phyloP scores from a whole-genome alignment of 176 grass and related monocot species.

The Musa troglodytarum region DNA sequence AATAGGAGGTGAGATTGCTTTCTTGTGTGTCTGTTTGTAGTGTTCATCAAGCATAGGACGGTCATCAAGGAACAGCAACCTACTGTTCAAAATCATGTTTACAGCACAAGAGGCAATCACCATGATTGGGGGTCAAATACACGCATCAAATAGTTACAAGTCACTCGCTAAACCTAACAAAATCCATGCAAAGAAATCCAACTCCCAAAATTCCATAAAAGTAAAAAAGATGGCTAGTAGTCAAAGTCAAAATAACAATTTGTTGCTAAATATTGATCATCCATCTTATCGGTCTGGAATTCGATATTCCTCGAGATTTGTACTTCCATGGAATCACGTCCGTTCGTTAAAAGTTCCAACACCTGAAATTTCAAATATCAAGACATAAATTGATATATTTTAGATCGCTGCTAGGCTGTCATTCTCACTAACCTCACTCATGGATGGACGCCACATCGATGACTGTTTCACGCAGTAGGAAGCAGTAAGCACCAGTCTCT shows the following conservation, averaged over 20 bases:
- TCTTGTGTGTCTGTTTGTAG: too few relatives aligned
- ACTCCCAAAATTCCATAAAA: neutral
- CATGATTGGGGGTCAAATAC: neutral
- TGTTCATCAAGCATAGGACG: too few relatives aligned
- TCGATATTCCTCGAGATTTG: constrained; percentile 81
- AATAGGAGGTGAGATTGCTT: neutral
- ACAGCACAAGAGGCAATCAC: neutral
- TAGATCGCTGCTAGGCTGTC: too few relatives aligned
- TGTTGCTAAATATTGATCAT: constrained; percentile 29
- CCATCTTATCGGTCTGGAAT: constrained; percentile 55
- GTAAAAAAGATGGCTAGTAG: neutral
- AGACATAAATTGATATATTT: neutral
- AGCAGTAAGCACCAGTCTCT: constrained; percentile 46
- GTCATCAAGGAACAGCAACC: too few relatives aligned
- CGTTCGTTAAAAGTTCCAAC: constrained; percentile 48
- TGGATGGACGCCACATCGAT: constrained; percentile 70
- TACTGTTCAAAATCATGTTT: too few relatives aligned
- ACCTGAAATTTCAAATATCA: constrained; percentile 31
- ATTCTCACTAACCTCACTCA: constrained; percentile 46
- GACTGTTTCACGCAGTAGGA: constrained; percentile 70
- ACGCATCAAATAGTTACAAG: neutral
- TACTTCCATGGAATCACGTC: constrained; percentile 40
- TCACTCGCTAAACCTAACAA: neutral
- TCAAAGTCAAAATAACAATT: constrained; percentile 1
- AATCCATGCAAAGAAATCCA: neutral